Base-by-base conservation (phyloP, 2,329 filamentous ascomycete genomes). In the Ploettnerulaceae sp. region DNA sequence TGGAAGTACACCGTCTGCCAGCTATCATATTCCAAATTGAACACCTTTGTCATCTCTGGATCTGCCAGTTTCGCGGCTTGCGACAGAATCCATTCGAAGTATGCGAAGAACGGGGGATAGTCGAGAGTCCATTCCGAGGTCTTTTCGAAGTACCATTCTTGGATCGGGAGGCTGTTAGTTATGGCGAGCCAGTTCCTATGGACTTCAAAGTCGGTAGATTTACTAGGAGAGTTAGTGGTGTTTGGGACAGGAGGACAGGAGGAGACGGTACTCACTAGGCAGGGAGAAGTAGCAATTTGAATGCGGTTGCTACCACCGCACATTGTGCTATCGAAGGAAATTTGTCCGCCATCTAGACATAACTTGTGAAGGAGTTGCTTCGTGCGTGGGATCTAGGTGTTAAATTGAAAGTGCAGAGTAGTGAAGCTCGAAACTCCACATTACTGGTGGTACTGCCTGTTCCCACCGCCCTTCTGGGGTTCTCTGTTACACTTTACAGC, bases 101-200 rank as follows among this genome's bases (percentile, higher is more conserved):
- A 90, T 57, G 93, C 93, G 64, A 98, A 98, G 70, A 97, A 96
- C 6, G 93, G 93, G 24, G 93, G 93, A 65, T 98, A 98, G 71
- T 98, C 93, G 62, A 98, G 83, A 0, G 93, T 98, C 93, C 93
- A 98, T 88, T 97, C 89, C 49, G 93, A 98, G 2, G 90, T 95
- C 70, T 90, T 85, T 74, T 98, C 93, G 64, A 84, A 90, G 69
- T 98, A 98, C 93, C 93, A 98, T 57, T 94, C 75, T 66, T 86
- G 81, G 40, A 90, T 69, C 3, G 91, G 87, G 15, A 97, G 76
- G 52, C 86, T 95, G 69, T 95, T 76, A 4, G 93, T 97, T 58
- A 97, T 89, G 54, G 93, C 93, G 31, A 98, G 81, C 93, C 93
- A 98, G 72, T 98, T 98, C 56, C 93, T 84, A 69, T 98, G 93